phyloP scores from a whole-genome alignment of 2,329 filamentous ascomycete genomes.

The Cordyceps militaris region DNA sequence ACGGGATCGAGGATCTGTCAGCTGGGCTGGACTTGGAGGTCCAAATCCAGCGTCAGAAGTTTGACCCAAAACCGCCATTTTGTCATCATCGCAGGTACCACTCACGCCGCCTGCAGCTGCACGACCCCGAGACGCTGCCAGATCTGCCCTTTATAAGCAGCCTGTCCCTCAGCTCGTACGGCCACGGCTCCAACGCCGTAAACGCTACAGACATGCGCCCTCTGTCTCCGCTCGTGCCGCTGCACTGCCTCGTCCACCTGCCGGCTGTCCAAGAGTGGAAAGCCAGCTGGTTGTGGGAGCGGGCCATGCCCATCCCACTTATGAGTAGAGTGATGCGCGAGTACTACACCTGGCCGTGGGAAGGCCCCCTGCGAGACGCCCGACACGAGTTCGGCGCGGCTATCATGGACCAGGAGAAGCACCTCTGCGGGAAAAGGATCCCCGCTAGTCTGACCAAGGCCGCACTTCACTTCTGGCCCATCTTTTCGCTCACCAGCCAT shows the following conservation, averaged over 20 bases:
- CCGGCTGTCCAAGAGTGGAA: conserved; percentile 17
- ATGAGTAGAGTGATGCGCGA: conserved; percentile 11
- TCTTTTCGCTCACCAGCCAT: background rate
- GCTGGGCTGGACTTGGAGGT: conserved; percentile 4
- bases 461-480: conserved; percentile 15
- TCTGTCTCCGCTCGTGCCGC: conserved; percentile 17
- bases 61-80: conserved; percentile 1
- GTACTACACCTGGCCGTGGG: conserved; percentile 18
- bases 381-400: conserved; percentile 20
- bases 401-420: conserved; percentile 13
- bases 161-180: conserved; percentile 8
- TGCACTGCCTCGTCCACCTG: conserved; percentile 20
- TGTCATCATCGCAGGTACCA: conserved; percentile 18
- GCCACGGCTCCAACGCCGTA: background rate
- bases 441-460: conserved; percentile 16
- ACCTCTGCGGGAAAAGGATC: conserved; percentile 7
- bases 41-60: conserved; percentile 12
- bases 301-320: conserved; percentile 15
- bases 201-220: conserved; percentile 15
- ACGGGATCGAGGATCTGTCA: background rate
- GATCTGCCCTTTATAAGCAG: conserved; percentile 16
- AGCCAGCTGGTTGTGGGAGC: conserved; percentile 21
- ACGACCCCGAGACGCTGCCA: conserved; percentile 17
- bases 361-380: conserved; percentile 21
- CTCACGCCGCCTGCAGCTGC: conserved; percentile 16